These are phyloP conservation scores for Trypanosoma boissoni DNA, from an alignment of 208 protist genomes.

Conservation along the genomic window DNA sequence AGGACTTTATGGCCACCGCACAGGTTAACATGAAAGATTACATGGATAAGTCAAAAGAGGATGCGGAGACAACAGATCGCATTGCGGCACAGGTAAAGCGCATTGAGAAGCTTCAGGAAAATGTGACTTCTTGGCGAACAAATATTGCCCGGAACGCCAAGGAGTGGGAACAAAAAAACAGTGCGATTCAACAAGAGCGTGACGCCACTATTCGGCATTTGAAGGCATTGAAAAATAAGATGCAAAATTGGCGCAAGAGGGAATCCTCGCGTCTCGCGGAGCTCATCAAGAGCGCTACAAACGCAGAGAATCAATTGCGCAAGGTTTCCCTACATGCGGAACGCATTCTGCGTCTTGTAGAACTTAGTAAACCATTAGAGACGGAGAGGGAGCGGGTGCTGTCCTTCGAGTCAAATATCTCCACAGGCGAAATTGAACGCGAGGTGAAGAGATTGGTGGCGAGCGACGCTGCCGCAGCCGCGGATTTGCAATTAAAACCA, in stretches of 20 bases:
- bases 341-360: conserved; percentile 89
- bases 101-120: conserved; percentile 94
- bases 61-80: conserved; percentile 88
- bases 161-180: conserved; percentile 93
- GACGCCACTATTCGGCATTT: conserved; percentile 90
- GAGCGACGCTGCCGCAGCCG: conserved; percentile 28
- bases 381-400: conserved; percentile 95
- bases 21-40: conserved; percentile 95
- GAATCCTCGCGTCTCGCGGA: conserved; percentile 83
- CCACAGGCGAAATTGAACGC: conserved; percentile 66
- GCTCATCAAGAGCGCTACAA: conserved; percentile 88
- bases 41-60: conserved; percentile 93
- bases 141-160: conserved; percentile 87
- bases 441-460: conserved; percentile 60
- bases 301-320: conserved; percentile 72
- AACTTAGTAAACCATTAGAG: conserved; percentile 93
- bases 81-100: conserved; percentile 90
- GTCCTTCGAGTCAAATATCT: conserved; percentile 77
- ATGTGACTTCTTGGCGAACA: conserved; percentile 86
- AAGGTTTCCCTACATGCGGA: conserved; percentile 71
- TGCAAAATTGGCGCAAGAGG: conserved; percentile 90
- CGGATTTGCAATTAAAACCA: neutral
- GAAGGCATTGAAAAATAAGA: conserved; percentile 92
- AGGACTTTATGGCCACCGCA: conserved; percentile 89
- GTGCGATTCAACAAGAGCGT: conserved; percentile 88